Base-by-base conservation (phyloP, 2,329 filamentous ascomycete genomes). In the Aspergillus sp. region DNA sequence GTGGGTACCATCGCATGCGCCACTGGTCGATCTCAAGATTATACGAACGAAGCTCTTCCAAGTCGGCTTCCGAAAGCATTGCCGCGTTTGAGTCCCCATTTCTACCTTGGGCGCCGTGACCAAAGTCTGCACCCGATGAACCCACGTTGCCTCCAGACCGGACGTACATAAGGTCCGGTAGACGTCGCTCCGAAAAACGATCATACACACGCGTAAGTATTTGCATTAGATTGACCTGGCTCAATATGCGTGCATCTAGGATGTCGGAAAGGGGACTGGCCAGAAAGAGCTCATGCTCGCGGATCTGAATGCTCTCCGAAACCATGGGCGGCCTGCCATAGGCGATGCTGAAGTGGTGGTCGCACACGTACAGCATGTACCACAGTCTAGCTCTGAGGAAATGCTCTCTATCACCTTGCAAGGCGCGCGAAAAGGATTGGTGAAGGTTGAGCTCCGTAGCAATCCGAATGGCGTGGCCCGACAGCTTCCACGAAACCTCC, bases 331-430 rank as follows among this genome's bases (percentile, higher is more conserved):
- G 73, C 34, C 75, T 64, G 49, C 74, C 74, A 47, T 77, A 78
- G 15, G 72, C 68, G n/a, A 77, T 67, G 0, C 72, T 75, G n/a
- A 75, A 72, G 61, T 77, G 76, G 59, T 76, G 74, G 57, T 76
- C 74, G 57, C 75, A 77, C n/a, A 76, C 73, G 54, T 77, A 77
- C 17, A 77, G 68, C 7, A 75, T 57, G 57, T 76, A 76, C 30
- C 75, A 72, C 8, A 77, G 60, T 31, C 75, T 66, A 19, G 71
- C 63, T 52, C 67, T 65, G 1, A 68, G 51, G 43, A 72, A 69
- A 4, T 63, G 63, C 9, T 66, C 63, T 2, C 68, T 62, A 19
- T 70, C 66, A 9, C 64, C 70, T 7, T 68, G 60, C 0, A 71
- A 51, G 23, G 68, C 66, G 49, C 66, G 68, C 15, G 67, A 68